Evolutionary conservation across 1,284 basidiomycete species (phyloP).

Genomic region (Ustilago xerochloae): DNA sequence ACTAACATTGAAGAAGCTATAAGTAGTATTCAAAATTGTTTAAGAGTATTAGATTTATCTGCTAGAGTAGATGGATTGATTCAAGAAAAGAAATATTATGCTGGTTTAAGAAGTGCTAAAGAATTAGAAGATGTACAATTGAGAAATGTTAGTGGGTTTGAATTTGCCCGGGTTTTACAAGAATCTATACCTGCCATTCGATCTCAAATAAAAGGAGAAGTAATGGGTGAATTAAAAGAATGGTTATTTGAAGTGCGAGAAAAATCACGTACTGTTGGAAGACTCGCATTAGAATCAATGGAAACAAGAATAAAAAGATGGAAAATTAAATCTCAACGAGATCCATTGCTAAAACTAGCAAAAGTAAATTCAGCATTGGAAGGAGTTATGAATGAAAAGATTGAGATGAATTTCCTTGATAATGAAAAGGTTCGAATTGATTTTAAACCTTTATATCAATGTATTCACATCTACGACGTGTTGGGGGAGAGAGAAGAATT

Average conservation of each 20-base stretch:
- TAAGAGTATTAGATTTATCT: conserved; percentile 93
- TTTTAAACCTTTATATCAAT: conserved; percentile 94
- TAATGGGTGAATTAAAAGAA: conserved; percentile 93
- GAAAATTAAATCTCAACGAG: conserved; percentile 71
- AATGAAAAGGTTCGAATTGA: conserved; percentile 89
- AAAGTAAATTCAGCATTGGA: conserved; percentile 95
- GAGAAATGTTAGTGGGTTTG: conserved; percentile 83
- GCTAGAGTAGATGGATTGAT: conserved; percentile 93
- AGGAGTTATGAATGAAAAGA: conserved; percentile 89
- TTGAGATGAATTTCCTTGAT: conserved; percentile 90
- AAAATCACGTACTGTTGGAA: conserved; percentile 85
- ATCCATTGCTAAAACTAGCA: conserved; percentile 73
- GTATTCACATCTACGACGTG: conserved; percentile 95
- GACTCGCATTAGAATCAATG: conserved; percentile 90
- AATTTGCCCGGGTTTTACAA: conserved; percentile 90
- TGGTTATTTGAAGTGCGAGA: conserved; percentile 97
- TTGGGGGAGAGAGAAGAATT: conserved; percentile 89
- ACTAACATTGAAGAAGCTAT: conserved; percentile 95
- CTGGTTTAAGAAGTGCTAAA: conserved; percentile 75
- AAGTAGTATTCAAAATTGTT: conserved; percentile 89
- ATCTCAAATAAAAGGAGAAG: conserved; percentile 87
- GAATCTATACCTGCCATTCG: conserved; percentile 91
- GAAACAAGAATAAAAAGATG: conserved; percentile 84
- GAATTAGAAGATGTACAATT: conserved; percentile 86
- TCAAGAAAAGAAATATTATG: conserved; percentile 89